Evolutionary conservation across 805 yeast genomes (phyloP).

Genomic region (Candida corydali): DNA sequence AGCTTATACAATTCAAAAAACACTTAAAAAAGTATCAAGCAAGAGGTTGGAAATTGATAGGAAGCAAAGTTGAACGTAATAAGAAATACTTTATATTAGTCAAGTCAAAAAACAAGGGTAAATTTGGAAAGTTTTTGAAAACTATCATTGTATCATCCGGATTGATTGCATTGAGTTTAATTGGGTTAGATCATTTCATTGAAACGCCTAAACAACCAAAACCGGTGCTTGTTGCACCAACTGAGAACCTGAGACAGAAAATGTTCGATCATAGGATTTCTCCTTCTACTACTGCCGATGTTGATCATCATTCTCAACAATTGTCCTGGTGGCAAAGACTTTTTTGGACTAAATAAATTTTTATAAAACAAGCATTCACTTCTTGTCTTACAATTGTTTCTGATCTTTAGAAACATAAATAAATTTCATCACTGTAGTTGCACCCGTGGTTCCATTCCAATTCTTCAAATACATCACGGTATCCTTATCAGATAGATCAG

Average conservation of each 20-base stretch:
- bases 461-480: conserved; percentile 57
- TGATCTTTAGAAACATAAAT: conserved; percentile 30
- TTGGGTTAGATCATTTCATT: conserved; percentile 19
- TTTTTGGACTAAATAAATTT: conserved; percentile 3
- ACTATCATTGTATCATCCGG: conserved; percentile 24
- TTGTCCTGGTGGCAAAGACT: conserved; percentile 9
- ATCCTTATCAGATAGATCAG: conserved; percentile 60
- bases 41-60: conserved; percentile 52
- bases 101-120: conserved; percentile 2
- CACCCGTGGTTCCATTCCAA: conserved; percentile 86
- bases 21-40: conserved; percentile 40
- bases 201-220: conserved; percentile 8
- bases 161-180: conserved; percentile 17
- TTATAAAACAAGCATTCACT: conserved; percentile 6
- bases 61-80: conserved; percentile 32
- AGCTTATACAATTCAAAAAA: conserved; percentile 30
- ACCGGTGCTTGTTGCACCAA: not conserved
- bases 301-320: not conserved
- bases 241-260: no score
- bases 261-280: no score
- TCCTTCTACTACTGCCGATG: no score
- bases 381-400: conserved; percentile 19
- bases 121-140: conserved; percentile 12
- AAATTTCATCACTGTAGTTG: conserved; percentile 59
- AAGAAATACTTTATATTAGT: conserved; percentile 14